phyloP scores from a whole-genome alignment of 768 basidiomycete genomes.

The Antrodiella citrinella region DNA sequence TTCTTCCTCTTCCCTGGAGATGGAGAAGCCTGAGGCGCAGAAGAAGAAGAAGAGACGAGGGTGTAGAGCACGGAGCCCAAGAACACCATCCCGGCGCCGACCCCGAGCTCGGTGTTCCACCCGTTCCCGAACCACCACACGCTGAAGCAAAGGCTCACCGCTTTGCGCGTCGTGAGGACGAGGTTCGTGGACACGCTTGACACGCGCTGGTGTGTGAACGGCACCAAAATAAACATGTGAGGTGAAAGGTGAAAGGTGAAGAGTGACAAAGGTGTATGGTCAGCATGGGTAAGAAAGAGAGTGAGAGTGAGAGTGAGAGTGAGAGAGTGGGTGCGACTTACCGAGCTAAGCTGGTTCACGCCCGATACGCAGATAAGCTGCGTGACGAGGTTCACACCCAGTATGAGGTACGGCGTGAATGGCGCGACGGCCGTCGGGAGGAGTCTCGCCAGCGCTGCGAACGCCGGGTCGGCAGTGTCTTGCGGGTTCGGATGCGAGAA shows the following conservation, averaged over 20 bases:
- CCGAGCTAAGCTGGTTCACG: slow-evolving; percentile 75
- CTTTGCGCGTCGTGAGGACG: slow-evolving; percentile 73
- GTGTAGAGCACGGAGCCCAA: slow-evolving; percentile 54
- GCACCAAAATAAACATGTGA: no score
- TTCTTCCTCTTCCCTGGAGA: no score
- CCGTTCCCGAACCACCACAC: slow-evolving; percentile 81
- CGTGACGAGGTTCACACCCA: slow-evolving; percentile 57
- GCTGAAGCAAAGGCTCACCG: slow-evolving; percentile 69
- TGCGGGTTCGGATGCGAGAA: slow-evolving; percentile 5
- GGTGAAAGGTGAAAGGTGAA: no score
- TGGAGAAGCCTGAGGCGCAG: no score
- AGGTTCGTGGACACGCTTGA: slow-evolving; percentile 79
- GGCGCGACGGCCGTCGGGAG: slow-evolving; percentile 13
- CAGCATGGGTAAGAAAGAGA: no score
- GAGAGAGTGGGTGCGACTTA: slow-evolving; percentile 26
- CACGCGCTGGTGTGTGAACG: slow-evolving; percentile 47
- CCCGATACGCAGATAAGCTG: slow-evolving; percentile 80
- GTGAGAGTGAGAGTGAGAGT: background rate
- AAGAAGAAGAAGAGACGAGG: slow-evolving; percentile 13
- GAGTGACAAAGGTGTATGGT: no score
- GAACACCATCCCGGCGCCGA: slow-evolving; percentile 72
- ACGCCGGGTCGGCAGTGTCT: slow-evolving; percentile 10
- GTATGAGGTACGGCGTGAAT: slow-evolving; percentile 43
- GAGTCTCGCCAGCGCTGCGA: slow-evolving; percentile 1
- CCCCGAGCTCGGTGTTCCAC: slow-evolving; percentile 55